Evolutionary conservation across 257 asterid genomes (phyloP), one percentile per base, ranked within the genome.

Genomic region (Paulownia fortunei): DNA sequence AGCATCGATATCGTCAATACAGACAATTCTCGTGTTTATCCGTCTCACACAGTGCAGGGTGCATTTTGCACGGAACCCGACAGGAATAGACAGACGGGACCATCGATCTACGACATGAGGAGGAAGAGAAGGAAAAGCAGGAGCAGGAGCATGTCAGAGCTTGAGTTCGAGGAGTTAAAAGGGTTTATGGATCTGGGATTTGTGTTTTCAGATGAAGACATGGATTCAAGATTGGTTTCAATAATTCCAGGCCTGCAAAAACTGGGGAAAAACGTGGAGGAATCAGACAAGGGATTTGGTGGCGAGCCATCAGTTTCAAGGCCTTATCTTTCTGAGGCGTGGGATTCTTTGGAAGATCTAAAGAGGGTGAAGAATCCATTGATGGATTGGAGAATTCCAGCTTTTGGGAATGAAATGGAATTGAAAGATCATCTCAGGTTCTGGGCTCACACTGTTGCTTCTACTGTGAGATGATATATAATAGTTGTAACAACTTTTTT

Each of bases 161-260:
- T 93, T 0, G 98, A 92, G 18, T 76, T 87, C 11, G 88, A 92
- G 78, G 98, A 93, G 71, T 9, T 93, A 11, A 92, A 88, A 73
- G 97, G 97, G 86, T 92, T 93, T 61, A 88, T 87, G 92, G 98
- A 93, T 88, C 89, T 93, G 44, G 97, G 97, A 5, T 92, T 92
- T 83, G 94, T 84, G 70, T 91, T 91, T 39, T 82, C 92, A 0
- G 96, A 85, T 13, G 85, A 85, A 23, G 94, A 86, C 24, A 82
- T 76, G 79, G 90, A 86, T 78, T 78, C 92, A 3, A 80, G 72
- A 13, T 61, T 90, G 86, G 91, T 73, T 74, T 68, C 89, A 3
- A 87, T 92, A 1, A 64, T 92, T 44, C 96, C 97, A 8, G 97
- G 96, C 8, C 76, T 92, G 76, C 91, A 81, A 27, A 84, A 89